Evolutionary conservation across 805 yeast genomes (phyloP), one percentile per base, ranked within the genome.

Genomic region (Teunomyces barrocoloradensis): DNA sequence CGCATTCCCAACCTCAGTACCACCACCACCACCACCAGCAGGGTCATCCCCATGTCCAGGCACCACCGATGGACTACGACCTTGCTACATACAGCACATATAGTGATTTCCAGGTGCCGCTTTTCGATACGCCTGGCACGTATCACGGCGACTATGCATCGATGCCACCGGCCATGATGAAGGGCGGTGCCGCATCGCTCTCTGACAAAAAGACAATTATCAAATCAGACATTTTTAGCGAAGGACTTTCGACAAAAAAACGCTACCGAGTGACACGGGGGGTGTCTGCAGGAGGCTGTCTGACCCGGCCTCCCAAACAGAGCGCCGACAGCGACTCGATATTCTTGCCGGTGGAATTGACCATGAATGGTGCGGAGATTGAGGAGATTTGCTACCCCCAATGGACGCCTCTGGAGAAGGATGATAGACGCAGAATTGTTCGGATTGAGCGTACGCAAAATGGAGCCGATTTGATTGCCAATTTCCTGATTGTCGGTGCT

Each of bases 281-380:
- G 11, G 65, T 80, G 5, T 74, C 79, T 28, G 79, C 83, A 3
- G 85, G 86, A 17, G 85, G 85, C 0, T 66, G 79, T 29, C 66
- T 74, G 11, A 76, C 82, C 1, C 71, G 77, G 46, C 85, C 85
- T 2, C 85, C 85, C 20, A 75, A 72, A 51, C 60, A 65, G 25
- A 52, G 68, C 6, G 56, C 65, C 32, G 57, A 53, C 35, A 49
- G 62, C 46, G 56, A 59, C 48, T 53, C 69, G 23, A 53, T 62
- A 35, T 71, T 58, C 54, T 52, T 66, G 3, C 82, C 82, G n/a
- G 83, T 79, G 30, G 69, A 70, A 45, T 63, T 82, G 42, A 62
- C 66, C n/a, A 55, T 81, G 6, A 48, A 61, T 15, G 75, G 77
- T 20, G 81, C 81, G 5, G 58, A 60, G n/a, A 62, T 77, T 18